Conservation (phyloP, 2,329 filamentous ascomycete species). For the Fusarium veterinarium region DNA sequence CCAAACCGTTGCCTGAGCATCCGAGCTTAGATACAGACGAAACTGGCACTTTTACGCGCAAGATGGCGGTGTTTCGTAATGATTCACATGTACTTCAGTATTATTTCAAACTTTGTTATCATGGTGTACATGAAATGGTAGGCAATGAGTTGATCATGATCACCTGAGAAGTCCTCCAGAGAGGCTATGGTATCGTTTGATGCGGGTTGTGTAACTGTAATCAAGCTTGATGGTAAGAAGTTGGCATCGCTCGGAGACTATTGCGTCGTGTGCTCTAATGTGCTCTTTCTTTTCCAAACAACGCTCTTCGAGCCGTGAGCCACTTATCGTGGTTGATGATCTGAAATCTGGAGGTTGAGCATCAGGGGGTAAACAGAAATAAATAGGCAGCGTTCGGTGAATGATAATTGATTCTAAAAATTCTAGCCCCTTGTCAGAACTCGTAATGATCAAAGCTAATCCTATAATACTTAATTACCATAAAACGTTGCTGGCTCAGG, state of each 20-base stretch:
- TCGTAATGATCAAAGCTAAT: not conserved
- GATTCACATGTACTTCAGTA: constrained; percentile 55
- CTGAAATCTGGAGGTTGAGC: constrained; percentile 44
- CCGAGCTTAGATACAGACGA: constrained; percentile 53
- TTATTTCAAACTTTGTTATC: constrained; percentile 50
- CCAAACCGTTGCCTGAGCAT: constrained; percentile 52
- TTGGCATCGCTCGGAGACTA: constrained; percentile 48
- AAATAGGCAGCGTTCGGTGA: not conserved
- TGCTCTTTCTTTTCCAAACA: constrained; percentile 52
- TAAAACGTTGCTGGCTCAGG: constrained; percentile 8
- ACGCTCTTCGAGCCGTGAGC: constrained; percentile 48
- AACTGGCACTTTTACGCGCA: constrained; percentile 51
- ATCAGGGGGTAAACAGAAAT: not conserved
- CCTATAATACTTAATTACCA: not conserved
- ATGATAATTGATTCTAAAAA: not conserved
- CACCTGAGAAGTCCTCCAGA: constrained; percentile 49
- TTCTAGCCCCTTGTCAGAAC: not conserved
- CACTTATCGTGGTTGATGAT: constrained; percentile 50
- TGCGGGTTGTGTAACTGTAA: constrained; percentile 49
- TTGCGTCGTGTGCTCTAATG: constrained; percentile 44
- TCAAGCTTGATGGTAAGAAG: constrained; percentile 56
- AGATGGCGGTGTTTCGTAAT: constrained; percentile 51
- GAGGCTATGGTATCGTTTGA: constrained; percentile 40
- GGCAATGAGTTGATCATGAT: constrained; percentile 52
- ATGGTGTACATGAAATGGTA: constrained; percentile 61